phyloP scores from a whole-genome alignment of 306 rosid genomes.

The Canavalia gladiata region DNA sequence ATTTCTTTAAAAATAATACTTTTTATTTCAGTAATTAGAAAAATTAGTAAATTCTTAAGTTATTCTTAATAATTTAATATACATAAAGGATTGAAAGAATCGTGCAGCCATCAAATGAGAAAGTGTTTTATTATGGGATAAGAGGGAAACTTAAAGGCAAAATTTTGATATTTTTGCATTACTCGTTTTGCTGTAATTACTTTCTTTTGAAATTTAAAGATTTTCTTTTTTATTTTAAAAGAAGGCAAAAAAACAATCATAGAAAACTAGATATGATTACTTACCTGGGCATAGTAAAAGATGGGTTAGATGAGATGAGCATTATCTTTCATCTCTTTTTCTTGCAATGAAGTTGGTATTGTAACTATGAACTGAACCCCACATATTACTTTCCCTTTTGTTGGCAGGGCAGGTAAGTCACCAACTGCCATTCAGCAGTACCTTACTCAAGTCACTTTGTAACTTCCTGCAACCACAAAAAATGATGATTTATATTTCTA shows the following conservation, averaged over 20 bases:
- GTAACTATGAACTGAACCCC: constrained; percentile 19
- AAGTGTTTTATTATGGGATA: not conserved
- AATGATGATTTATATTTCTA: too few relatives aligned
- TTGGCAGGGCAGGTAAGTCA: not conserved
- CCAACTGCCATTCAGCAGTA: not conserved
- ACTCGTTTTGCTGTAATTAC: too few relatives aligned
- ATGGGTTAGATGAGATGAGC: not conserved
- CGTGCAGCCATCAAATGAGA: not conserved
- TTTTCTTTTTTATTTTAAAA: not conserved
- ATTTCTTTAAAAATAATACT: too few relatives aligned
- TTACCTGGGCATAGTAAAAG: not conserved
- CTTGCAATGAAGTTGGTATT: not conserved
- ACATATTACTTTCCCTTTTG: not conserved
- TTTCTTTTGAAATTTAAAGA: too few relatives aligned
- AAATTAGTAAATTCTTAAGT: too few relatives aligned
- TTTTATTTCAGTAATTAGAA: too few relatives aligned
- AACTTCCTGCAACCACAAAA: not conserved
- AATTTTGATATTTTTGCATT: not conserved
- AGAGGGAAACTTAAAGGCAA: not conserved
- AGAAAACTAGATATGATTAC: not conserved
- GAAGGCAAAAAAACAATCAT: not conserved
- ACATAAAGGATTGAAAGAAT: not conserved
- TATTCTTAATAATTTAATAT: not conserved
- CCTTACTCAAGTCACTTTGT: not conserved
- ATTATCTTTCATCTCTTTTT: not conserved